Base-by-base conservation (phyloP, 805 yeast genomes). In the Candida methanosorbosa region DNA sequence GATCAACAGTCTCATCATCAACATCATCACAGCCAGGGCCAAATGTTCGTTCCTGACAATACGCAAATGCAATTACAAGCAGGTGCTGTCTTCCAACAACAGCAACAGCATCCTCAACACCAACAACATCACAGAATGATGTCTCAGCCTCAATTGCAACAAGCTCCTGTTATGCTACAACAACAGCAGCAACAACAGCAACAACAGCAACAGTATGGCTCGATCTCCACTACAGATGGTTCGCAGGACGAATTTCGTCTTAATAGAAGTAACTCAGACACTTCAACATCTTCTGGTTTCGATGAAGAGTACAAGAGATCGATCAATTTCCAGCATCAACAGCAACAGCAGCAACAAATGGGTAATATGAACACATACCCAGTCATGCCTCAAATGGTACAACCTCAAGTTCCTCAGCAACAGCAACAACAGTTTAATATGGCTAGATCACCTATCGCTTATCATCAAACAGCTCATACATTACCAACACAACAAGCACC, bases 321-420 rank as follows among this genome's bases (percentile, higher is more conserved):
- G n/a, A n/a, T n/a, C n/a, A 41, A 35, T 27, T 34, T 33, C 17
- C 42, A 40, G 9, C 39, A 38, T 17, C 50, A 46, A 24, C 45
- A 37, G n/a, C 49, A 42, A 22, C 49, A 39, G 28, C 49, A 43
- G 14, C 52, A 46, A 24, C 53, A 45, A n/a, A 46, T 34, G 20
- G 20, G 15, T 32, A 33, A 9, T 26, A 15, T 4, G 28, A 24
- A 18, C 32, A 25, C n/a, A 18, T 15, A 28, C 30, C 17, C 6
- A 9, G 12, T 18, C 15, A 14, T 9, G 30, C 19, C 24, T 41
- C 67, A 61, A 38, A 62, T 67, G 3, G 63, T 60, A 38, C 32
- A 38, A 38, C 17, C 50, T 33, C 30, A 45, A 41, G 33, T 43
- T 35, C 39, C 38, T 24, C 47, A 39, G 33, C 47, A 43, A 30